A percentile compares a stretch with the other conserved stretches of the same genome.
phyloP scores from a whole-genome alignment of 78 protist genomes.

The Dictyostelium capitatum region DNA sequence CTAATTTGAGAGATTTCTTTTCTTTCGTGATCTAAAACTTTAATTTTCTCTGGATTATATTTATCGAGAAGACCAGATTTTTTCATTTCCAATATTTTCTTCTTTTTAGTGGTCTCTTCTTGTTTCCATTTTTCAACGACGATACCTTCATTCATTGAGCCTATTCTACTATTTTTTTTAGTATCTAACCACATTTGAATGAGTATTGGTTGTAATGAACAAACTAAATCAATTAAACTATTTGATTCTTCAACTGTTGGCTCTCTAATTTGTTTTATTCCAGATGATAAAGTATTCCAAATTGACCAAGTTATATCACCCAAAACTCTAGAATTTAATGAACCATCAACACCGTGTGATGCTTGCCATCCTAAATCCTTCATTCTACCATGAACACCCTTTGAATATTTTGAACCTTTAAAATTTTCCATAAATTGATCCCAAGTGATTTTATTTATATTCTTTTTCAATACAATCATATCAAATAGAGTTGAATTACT shows the following conservation, averaged over 20 bases:
- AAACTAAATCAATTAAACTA: conserved; percentile 28
- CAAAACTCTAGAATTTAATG: conserved; percentile 57
- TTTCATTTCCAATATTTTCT: conserved; percentile 53
- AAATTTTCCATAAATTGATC: conserved; percentile 54
- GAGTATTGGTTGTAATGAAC: conserved; percentile 43
- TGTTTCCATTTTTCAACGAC: conserved; percentile 73
- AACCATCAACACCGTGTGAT: conserved; percentile 70
- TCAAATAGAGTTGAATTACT: conserved; percentile 18
- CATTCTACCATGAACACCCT: conserved; percentile 64
- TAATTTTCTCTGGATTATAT: conserved; percentile 28
- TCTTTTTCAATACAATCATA: conserved; percentile 64
- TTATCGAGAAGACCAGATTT: conserved; percentile 61
- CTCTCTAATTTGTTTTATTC: conserved; percentile 54
- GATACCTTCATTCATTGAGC: conserved; percentile 57
- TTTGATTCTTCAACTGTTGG: conserved; percentile 23
- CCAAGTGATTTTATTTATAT: conserved; percentile 69
- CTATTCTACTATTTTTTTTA: conserved; percentile 34
- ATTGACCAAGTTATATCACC: conserved; percentile 77
- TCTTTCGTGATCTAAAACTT: conserved; percentile 51
- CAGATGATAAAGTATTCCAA: conserved; percentile 61
- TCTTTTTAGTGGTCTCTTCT: conserved; percentile 35
- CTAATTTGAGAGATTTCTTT: conserved; percentile 59
- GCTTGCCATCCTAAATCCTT: conserved; percentile 79
- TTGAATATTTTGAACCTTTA: conserved; percentile 65
- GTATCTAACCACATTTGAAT: conserved; percentile 60